A percentile compares a stretch with the other conserved stretches of the same genome.
phyloP scores from a whole-genome alignment of 306 rosid genomes.

The Prunus armeniaca region DNA sequence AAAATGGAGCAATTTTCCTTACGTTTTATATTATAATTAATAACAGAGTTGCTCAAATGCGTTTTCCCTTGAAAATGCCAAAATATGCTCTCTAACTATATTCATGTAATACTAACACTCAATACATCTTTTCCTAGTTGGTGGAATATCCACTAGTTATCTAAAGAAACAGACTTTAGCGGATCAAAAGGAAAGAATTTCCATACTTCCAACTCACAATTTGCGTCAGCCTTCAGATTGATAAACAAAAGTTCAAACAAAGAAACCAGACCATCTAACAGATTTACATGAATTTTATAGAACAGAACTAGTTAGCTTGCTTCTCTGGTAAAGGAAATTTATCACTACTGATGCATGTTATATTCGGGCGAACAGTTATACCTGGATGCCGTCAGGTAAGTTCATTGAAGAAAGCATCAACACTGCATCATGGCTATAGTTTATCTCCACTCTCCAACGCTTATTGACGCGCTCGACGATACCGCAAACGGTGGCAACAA shows the following conservation, averaged over 20 bases:
- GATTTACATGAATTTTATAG: not conserved
- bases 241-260: not conserved
- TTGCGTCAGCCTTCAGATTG: not conserved
- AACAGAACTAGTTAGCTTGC: not conserved
- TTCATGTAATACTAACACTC: not conserved
- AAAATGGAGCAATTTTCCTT: not conserved
- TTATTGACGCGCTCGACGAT: no score
- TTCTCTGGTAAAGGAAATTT: not conserved
- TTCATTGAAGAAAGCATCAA: conserved; percentile 96
- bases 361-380: conserved; percentile 15
- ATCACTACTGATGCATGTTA: not conserved
- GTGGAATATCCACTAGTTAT: not conserved
- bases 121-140: not conserved
- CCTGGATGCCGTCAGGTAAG: conserved; percentile 96
- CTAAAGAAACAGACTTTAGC: not conserved
- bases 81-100: not conserved
- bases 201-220: not conserved
- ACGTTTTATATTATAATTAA: not conserved
- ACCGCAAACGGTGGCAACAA: conserved; percentile 79
- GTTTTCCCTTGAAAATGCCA: not conserved
- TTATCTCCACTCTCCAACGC: no score
- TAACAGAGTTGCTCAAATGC: not conserved
- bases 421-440: no score
- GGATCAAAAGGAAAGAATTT: not conserved
- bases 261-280: not conserved